phyloP scores from a whole-genome alignment of 352 stramenopile genomes.

The Phytophthora citrophthora region DNA sequence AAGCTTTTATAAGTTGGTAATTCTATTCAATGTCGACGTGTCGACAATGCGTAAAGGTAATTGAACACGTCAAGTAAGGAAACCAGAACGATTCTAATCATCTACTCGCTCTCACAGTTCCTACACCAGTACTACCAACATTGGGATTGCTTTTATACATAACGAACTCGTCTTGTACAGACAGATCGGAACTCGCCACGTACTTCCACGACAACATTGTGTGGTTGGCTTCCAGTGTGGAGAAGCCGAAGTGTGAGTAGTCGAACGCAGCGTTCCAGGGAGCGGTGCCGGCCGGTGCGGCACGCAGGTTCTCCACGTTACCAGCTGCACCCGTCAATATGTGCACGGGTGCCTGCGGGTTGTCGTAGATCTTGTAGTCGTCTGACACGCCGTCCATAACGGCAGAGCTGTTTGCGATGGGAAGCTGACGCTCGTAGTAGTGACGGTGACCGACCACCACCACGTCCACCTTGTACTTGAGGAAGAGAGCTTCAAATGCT shows the following conservation, averaged over 20 bases:
- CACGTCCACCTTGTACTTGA: slow-evolving; percentile 53
- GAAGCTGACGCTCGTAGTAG: slow-evolving; percentile 53
- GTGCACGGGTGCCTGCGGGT: slow-evolving; percentile 52
- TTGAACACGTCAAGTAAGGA: too few relatives aligned
- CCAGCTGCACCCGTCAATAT: slow-evolving; percentile 50
- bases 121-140: background rate
- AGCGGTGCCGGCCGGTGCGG: slow-evolving; percentile 29
- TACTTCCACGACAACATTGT: slow-evolving; percentile 12
- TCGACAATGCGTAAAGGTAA: too few relatives aligned
- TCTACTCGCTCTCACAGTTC: background rate
- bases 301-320: slow-evolving; percentile 12
- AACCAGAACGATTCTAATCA: background rate
- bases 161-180: background rate
- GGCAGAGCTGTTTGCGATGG: slow-evolving; percentile 19
- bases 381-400: slow-evolving; percentile 45
- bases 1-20: too few relatives aligned
- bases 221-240: slow-evolving; percentile 33
- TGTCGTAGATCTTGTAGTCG: slow-evolving; percentile 40
- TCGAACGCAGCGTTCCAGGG: slow-evolving; percentile 37
- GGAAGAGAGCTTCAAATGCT: slow-evolving; percentile 47
- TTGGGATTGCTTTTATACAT: background rate
- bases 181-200: background rate
- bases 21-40: too few relatives aligned
- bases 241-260: slow-evolving; percentile 35
- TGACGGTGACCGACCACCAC: slow-evolving; percentile 49